These are phyloP conservation scores for Astraeus odoratus DNA, from an alignment of 768 basidiomycete genomes.

Conservation along the genomic window DNA sequence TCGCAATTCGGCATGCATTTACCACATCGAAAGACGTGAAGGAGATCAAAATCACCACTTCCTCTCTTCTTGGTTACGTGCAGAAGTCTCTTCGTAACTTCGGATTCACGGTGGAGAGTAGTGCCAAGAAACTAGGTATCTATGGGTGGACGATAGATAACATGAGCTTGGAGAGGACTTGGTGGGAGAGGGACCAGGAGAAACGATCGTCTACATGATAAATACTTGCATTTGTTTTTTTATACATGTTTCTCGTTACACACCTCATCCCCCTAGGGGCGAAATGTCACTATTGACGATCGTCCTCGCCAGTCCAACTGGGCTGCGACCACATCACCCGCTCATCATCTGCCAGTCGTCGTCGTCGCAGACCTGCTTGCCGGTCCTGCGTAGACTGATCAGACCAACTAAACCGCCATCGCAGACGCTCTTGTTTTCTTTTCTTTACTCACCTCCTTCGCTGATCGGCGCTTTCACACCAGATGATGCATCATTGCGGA, in stretches of 20 bases:
- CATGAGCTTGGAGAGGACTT: conserved; percentile 36
- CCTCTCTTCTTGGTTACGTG: conserved; percentile 46
- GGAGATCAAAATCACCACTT: conserved; percentile 40
- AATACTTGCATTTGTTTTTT: too few species aligned
- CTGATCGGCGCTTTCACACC: conserved; percentile 28
- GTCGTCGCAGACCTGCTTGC: conserved; percentile 47
- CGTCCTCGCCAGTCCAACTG: conserved; percentile 20
- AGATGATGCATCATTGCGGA: conserved; percentile 21
- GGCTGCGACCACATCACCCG: conserved; percentile 29
- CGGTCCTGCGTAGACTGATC: conserved; percentile 46
- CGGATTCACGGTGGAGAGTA: conserved; percentile 44
- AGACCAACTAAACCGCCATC: conserved; percentile 14
- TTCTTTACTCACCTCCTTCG: conserved; percentile 48
- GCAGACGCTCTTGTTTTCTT: conserved; percentile 44
- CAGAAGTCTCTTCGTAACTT: conserved; percentile 36
- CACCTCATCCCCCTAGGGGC: not conserved
- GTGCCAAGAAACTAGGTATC: conserved; percentile 43
- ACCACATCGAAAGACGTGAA: conserved; percentile 33
- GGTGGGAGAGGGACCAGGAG: conserved; percentile 35
- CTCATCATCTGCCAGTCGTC: conserved; percentile 57
- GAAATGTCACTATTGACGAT: conserved; percentile 24
- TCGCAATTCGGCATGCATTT: conserved; percentile 57
- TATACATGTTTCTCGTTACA: too few species aligned
- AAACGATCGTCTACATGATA: conserved; percentile 10
- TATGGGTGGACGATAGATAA: conserved; percentile 48